Evolutionary conservation across 2,329 filamentous ascomycete genomes (phyloP).

Genomic region (Didymella pinodella): DNA sequence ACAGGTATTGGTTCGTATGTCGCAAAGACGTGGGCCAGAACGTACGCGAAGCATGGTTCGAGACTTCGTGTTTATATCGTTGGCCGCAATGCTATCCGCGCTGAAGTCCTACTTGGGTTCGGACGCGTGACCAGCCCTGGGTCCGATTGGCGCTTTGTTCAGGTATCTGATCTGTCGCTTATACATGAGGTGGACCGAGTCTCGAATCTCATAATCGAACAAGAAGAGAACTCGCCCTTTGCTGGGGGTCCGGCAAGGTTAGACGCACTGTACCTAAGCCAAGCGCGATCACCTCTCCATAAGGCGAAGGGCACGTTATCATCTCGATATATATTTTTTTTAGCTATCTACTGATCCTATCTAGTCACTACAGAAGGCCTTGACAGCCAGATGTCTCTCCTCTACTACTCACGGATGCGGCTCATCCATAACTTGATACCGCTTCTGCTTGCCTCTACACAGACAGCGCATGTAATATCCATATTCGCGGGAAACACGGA

Average conservation of each 20-base stretch:
- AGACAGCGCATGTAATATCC: conserved; percentile 43
- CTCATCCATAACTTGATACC: conserved; percentile 51
- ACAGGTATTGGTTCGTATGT: conserved; percentile 40
- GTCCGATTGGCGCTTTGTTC: conserved; percentile 48
- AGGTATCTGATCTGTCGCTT: conserved; percentile 42
- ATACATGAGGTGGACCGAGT: conserved; percentile 48
- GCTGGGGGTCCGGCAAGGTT: conserved; percentile 36
- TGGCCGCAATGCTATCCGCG: conserved; percentile 49
- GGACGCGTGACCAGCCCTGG: conserved; percentile 39
- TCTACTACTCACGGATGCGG: conserved; percentile 51
- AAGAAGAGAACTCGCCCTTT: conserved; percentile 35
- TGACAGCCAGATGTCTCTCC: conserved; percentile 42
- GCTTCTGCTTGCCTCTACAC: conserved; percentile 36
- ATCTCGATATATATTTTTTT: not conserved
- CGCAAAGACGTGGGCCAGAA: conserved; percentile 27
- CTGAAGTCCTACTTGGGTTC: conserved; percentile 39
- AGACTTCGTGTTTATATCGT: conserved; percentile 54
- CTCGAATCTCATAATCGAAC: conserved; percentile 36
- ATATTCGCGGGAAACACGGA: conserved; percentile 46
- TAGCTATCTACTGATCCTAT: conserved; percentile 24
- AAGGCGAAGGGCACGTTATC: conserved; percentile 60
- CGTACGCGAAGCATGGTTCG: conserved; percentile 27
- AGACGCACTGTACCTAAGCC: conserved; percentile 47
- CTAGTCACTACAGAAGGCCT: conserved; percentile 49
- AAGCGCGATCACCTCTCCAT: conserved; percentile 36